Evolutionary conservation across 2,329 filamentous ascomycete genomes (phyloP).

Genomic region (Rugonectria rugulosa): DNA sequence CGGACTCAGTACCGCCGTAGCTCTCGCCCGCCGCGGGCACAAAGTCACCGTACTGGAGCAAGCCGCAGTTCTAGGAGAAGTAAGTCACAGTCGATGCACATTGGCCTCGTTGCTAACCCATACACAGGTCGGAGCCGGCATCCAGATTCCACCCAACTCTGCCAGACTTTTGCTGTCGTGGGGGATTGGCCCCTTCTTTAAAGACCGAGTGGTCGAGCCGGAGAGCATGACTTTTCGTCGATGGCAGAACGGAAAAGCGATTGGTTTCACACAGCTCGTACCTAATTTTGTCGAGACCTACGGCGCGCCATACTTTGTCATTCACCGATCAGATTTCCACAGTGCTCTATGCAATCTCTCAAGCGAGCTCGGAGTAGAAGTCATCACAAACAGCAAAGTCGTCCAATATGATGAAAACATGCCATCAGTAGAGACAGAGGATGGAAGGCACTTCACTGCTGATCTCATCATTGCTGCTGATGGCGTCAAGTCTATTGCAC

Average conservation of each 20-base stretch:
- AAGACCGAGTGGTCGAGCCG: conserved; percentile 30
- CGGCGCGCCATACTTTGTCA: conserved; percentile 44
- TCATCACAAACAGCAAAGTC: conserved; percentile 38
- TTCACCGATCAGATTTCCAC: conserved; percentile 49
- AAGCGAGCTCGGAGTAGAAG: conserved; percentile 35
- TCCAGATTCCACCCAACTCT: conserved; percentile 45
- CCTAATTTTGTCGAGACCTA: conserved; percentile 38
- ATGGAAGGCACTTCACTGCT: conserved; percentile 33
- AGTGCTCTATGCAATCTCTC: conserved; percentile 39
- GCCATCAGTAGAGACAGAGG: conserved; percentile 30
- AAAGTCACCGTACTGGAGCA: conserved; percentile 50
- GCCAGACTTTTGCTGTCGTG: conserved; percentile 41
- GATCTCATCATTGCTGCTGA: conserved; percentile 49
- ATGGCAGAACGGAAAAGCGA: conserved; percentile 39
- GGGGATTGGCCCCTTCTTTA: conserved; percentile 35
- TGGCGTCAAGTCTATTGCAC: conserved; percentile 34
- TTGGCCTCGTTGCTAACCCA: background rate
- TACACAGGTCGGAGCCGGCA: conserved; percentile 41
- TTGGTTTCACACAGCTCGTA: conserved; percentile 42
- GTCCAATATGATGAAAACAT: conserved; percentile 29
- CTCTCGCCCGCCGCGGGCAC: conserved; percentile 46
- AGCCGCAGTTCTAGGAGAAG: conserved; percentile 49
- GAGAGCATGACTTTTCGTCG: conserved; percentile 39
- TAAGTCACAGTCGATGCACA: conserved; percentile 31
- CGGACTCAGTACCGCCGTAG: conserved; percentile 50